Percentiles rank a stretch among this genome's conserved stretches.
Conservation (phyloP, 208 protist genomes). For the Leishmania lainsoni region DNA sequence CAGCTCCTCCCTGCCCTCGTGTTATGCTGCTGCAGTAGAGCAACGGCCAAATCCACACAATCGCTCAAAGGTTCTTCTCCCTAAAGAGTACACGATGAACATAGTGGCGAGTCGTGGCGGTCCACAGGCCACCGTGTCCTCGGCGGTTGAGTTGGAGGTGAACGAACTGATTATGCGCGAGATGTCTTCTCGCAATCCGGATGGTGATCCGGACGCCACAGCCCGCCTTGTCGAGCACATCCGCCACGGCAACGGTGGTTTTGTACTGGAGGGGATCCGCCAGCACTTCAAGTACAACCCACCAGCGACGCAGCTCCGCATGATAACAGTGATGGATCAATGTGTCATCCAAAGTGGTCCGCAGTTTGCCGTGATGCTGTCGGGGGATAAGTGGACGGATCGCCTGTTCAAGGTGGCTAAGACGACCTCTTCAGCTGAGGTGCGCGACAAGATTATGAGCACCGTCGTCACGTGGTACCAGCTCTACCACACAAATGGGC, state of each 20-base stretch:
- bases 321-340: slow-evolving; percentile 81
- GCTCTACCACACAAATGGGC: slow-evolving; percentile 76
- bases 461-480: slow-evolving; percentile 78
- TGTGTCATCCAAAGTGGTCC: slow-evolving; percentile 71
- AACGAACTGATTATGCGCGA: slow-evolving; percentile 29
- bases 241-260: slow-evolving; percentile 53
- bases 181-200: slow-evolving; percentile 41
- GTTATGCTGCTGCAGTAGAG: background rate
- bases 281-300: slow-evolving; percentile 76
- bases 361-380: slow-evolving; percentile 76
- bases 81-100: background rate
- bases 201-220: slow-evolving; percentile 58
- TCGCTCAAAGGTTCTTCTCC: background rate
- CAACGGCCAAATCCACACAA: background rate
- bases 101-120: background rate
- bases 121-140: background rate
- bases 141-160: slow-evolving; percentile 25
- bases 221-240: slow-evolving; percentile 67
- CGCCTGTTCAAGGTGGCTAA: slow-evolving; percentile 88
- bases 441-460: slow-evolving; percentile 77
- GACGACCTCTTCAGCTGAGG: slow-evolving; percentile 41
- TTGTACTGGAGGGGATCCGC: slow-evolving; percentile 78
- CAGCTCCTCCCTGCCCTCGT: background rate
- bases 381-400: slow-evolving; percentile 89
- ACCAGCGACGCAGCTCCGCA: slow-evolving; percentile 56